Percentiles rank a stretch among this genome's conserved stretches.
Conservation (phyloP, 1,284 basidiomycete genomes). For the Ganoderma lucidum region DNA sequence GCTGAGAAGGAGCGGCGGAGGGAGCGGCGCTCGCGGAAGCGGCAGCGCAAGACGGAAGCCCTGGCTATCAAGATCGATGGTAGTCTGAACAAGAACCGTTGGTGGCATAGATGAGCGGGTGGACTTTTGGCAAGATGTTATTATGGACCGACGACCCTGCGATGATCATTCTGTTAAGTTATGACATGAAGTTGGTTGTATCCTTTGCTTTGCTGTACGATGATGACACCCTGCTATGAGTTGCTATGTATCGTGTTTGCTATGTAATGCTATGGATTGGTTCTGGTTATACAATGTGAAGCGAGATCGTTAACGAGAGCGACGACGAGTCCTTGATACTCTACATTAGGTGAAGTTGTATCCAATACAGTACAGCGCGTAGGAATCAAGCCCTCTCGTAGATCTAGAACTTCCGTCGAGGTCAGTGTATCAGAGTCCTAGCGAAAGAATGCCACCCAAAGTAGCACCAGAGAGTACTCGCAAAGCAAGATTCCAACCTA, state of each 20-base stretch:
- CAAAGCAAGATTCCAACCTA: neutral
- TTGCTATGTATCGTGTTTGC: slow-evolving; percentile 1
- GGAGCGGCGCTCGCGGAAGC: slow-evolving; percentile 33
- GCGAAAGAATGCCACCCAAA: neutral
- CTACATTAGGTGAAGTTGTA: neutral
- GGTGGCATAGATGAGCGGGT: slow-evolving; percentile 24
- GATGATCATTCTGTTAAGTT: neutral
- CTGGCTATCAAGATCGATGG: slow-evolving; percentile 25
- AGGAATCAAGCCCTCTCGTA: neutral
- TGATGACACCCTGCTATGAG: neutral
- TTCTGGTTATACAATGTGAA: neutral
- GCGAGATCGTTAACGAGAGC: neutral
- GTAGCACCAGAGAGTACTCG: neutral
- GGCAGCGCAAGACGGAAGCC: slow-evolving; percentile 30
- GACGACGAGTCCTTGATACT: neutral
- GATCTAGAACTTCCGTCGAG: neutral
- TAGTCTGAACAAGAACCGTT: slow-evolving; percentile 19
- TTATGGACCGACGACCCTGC: neutral
- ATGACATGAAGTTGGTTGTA: neutral
- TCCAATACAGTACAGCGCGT: neutral
- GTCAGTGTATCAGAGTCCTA: neutral
- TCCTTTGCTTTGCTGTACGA: slow-evolving; percentile 5
- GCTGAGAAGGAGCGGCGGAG: slow-evolving; percentile 29
- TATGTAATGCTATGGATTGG: neutral
- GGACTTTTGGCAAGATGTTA: neutral